Evolutionary conservation across 2,329 filamentous ascomycete genomes (phyloP), one percentile per base, ranked within the genome.

Genomic region (Tolypocladium sp.): DNA sequence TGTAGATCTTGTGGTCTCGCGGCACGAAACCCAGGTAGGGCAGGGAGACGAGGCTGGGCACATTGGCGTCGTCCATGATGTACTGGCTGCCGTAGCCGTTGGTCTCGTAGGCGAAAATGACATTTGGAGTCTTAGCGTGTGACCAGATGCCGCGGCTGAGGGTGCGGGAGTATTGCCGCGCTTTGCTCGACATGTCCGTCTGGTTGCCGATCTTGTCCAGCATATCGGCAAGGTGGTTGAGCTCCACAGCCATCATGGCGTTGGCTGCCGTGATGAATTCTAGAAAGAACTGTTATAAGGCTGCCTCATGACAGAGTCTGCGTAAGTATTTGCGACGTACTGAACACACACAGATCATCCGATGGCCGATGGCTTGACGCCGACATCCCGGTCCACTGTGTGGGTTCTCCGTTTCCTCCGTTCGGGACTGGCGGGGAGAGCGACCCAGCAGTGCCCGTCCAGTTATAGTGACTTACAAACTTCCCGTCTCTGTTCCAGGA

Each of bases 351-450:
- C 9, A 90, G 84, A 70, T 96, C 91, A 70, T 95, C 91, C 59
- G 88, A 91, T 0, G 91, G 91, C 1, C 91, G 82, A 76, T 94
- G 94, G 1, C 90, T 89, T 57, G 87, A 90, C 58, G 90, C 84
- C 53, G 94, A 83, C 59, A 95, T 82, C 0, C 89, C 90, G 2
- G 91, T 93, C 40, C 82, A 83, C 60, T 85, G 86, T 15, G 92
- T 80, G 0, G 91, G 91, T 68, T 93, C 93, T 22, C 90, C 91
- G 57, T 88, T 80, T 9, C 91, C 91, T 33, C 77, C 77, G 58
- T 95, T 85, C 62, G 79, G 83, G 10, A 95, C 65, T 12, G 63
- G 62, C 4, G 66, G 65, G 0, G 65, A 63, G 13, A 68, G 63
- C 0, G 67, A 66, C 2, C 68, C 68, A 1, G 63, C 13, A 1